Base-by-base conservation (phyloP, 2,329 filamentous ascomycete genomes). In the Xylaria sp. region DNA sequence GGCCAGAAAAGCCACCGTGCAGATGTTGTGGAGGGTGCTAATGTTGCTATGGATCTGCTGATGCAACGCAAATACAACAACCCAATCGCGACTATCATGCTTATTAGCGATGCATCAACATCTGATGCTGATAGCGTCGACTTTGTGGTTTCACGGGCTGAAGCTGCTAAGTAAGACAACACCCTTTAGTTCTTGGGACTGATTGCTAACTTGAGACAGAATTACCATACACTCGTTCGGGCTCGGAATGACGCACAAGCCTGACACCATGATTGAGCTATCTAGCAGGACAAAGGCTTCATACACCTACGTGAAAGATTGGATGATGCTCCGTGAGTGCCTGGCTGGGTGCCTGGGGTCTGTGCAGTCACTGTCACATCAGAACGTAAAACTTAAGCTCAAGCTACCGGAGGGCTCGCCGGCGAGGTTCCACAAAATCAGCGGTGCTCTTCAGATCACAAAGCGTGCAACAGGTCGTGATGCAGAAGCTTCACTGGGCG, bases 241-340 rank as follows among this genome's bases (percentile, higher is more conserved):
- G 41, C 87, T 99, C 20, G 96, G 96, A 61, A 90, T 98, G 84
- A 98, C 95, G 0, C 96, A 99, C 82, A 98, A 98, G 82, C 96
- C 96, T 5, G 96, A 99, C 78, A 98, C 94, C 0, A 97, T 99
- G 94, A 97, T 99, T 71, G 95, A 98, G 81, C 85, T 99, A 13
- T 98, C 96, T 0, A 96, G 93, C 7, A 89, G 94, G 69, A 99
- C 96, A 3, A 99, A 98, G 83, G 96, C 94, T 4, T 97, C 94
- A 1, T 99, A 98, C 78, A 97, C 94, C 1, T 99, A 98, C 77
- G 94, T 99, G 74, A 99, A 98, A 82, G 96, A 99, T 80, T 99
- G 96, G 96, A 98, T 98, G 95, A 99, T 98, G 95, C 87, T 99
- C 43, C 91, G 96, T 33, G 96, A 99, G 80, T 98, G 96, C 79